Percentiles rank a stretch among this genome's conserved stretches.
Evolutionary conservation across 2,329 filamentous ascomycete genomes (phyloP).

Genomic region (Aspergillus sp.): DNA sequence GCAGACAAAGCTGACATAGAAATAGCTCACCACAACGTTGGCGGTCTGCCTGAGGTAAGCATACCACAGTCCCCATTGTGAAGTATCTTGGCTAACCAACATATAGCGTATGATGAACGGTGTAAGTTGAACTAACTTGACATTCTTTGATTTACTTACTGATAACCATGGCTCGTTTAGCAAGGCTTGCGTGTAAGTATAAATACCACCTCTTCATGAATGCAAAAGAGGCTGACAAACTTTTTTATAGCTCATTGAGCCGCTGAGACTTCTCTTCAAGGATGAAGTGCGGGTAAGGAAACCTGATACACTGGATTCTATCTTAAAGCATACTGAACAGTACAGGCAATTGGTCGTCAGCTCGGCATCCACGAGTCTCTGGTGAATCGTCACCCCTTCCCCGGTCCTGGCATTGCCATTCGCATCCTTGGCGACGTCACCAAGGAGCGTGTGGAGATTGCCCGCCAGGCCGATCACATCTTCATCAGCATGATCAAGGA

Average conservation of each 20-base stretch:
- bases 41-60: conserved; percentile 24
- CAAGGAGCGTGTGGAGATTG: conserved; percentile 73
- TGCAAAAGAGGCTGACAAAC: too few relatives aligned
- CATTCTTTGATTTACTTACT: too few relatives aligned
- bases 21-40: conserved; percentile 52
- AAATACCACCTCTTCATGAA: too few relatives aligned
- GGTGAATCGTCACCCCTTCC: conserved; percentile 69
- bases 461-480: conserved; percentile 46
- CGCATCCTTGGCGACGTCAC: conserved; percentile 84
- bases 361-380: conserved; percentile 74
- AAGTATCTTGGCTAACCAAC: too few relatives aligned
- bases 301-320: too few relatives aligned
- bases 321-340: too few relatives aligned
- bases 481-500: conserved; percentile 47
- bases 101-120: too few relatives aligned
- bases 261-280: conserved; percentile 77
- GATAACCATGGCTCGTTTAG: too few relatives aligned
- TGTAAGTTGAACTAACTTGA: too few relatives aligned
- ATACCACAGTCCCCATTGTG: too few relatives aligned
- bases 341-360: conserved; percentile 58
- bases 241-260: conserved; percentile 59
- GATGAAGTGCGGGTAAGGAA: conserved; percentile 63
- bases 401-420: conserved; percentile 66
- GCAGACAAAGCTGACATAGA: too few relatives aligned
- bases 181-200: too few relatives aligned